Conservation (phyloP, 306 rosid genomes). For the Datisca glomerata region DNA sequence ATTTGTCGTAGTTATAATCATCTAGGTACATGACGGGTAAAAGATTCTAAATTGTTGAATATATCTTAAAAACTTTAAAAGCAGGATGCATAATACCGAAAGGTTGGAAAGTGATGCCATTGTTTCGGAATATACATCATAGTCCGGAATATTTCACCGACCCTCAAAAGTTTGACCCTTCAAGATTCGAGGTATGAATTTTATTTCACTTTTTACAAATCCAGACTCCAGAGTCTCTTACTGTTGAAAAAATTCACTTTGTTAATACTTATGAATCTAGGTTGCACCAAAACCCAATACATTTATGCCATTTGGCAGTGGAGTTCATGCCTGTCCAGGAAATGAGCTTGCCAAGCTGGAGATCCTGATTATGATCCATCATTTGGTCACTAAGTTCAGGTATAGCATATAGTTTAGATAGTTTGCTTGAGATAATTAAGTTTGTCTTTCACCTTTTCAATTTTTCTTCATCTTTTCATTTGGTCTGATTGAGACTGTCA, state of each 20-base stretch:
- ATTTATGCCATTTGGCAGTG: constrained; percentile 89
- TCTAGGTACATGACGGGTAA: too few relatives aligned
- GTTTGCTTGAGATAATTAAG: neutral
- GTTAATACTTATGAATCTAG: too few relatives aligned
- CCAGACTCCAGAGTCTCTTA: neutral
- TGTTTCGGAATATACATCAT: constrained; percentile 87
- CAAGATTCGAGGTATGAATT: constrained; percentile 94
- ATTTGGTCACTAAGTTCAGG: constrained; percentile 81
- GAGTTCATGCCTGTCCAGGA: constrained; percentile 92
- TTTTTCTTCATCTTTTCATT: neutral
- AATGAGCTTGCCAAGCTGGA: constrained; percentile 94
- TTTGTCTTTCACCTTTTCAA: neutral
- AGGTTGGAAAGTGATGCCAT: constrained; percentile 98
- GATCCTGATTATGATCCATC: constrained; percentile 67
- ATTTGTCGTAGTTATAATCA: constrained; percentile 1
- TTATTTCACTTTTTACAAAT: too few relatives aligned
- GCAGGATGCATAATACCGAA: constrained; percentile 83
- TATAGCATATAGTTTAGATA: constrained; percentile 3
- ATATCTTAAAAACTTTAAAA: neutral
- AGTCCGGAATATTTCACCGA: constrained; percentile 60
- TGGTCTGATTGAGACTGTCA: too few relatives aligned
- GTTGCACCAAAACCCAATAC: constrained; percentile 83
- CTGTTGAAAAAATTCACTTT: too few relatives aligned
- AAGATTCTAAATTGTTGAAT: too few relatives aligned
- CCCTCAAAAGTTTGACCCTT: constrained; percentile 70